phyloP scores from a whole-genome alignment of 306 rosid species.

The peach (Prunus persica) region Prunus_persica_NCBIv2 NC_034009.1:17599001-17599500 shows the following conservation, averaged over 20 bases:
- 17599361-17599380: constrained; percentile 46
- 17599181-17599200: background rate
- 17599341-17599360: background rate
- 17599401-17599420: constrained; percentile 73
- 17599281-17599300: no score
- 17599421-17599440: constrained; percentile 67
- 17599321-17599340: background rate
- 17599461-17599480: constrained; percentile 71
- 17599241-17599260: no score
- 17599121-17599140: background rate
- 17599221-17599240: no score
- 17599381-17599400: constrained; percentile 85
- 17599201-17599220: no score
- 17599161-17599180: background rate
- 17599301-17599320: no score
- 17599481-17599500: constrained; percentile 68
- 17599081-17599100: constrained; percentile 68
- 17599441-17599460: constrained; percentile 69
- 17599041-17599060: constrained; percentile 76
- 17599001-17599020: constrained; percentile 85
- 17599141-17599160: background rate
- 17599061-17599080: constrained; percentile 63
- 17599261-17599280: no score
- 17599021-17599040: constrained; percentile 75
- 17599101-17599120: constrained; percentile 82